Base-by-base conservation (phyloP, 306 rosid species). In the Cucurbita pepo region DNA sequence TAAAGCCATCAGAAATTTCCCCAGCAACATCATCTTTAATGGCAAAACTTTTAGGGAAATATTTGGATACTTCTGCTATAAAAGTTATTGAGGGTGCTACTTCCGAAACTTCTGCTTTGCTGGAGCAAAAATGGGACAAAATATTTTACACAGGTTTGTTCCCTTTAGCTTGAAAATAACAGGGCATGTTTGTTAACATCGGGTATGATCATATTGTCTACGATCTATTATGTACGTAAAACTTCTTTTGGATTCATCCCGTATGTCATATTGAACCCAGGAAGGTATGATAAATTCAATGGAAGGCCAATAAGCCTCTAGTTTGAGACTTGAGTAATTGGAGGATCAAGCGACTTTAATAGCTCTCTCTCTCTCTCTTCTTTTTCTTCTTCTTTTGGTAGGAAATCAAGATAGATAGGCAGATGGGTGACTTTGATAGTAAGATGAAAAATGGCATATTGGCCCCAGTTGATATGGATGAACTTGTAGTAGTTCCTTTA, bases 41-140 rank as follows among this genome's bases (percentile, higher is more conserved):
- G 57, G 88, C 88, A 54, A 95, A 89, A 79, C 82, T 95, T 72
- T 0, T 91, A 3, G 80, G 75, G 44, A 88, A 89, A 54, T 89
- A 88, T 80, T 56, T 95, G 95, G 99, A 95, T 81, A 85, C 67
- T 72, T 84, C 97, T 67, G 67, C 80, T 79, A 56, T 91, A 75
- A 88, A 83, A 79, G 97, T 95, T 75, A 89, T 95, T 75, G 95
- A 95, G 83, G 99, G 99, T 30, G 91, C 86, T 43, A 91, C 84
- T 71, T 77, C 86, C n/a, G 99, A 86, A 86, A 88, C 99, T 71
- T 43, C 91, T 71, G 93, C 92, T 21, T 77, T 95, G 70, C 78
- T 95, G 77, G 91, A 95, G 86, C 99, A 95, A 61, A 95, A 89
- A 84, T 95, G 99, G 99, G 99, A 95, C 86, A 95, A 95, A 77